Evolutionary conservation across 495 filamentous ascomycete genomes (phyloP).

Genomic region (Umbilicaria muhlenbergii): DNA sequence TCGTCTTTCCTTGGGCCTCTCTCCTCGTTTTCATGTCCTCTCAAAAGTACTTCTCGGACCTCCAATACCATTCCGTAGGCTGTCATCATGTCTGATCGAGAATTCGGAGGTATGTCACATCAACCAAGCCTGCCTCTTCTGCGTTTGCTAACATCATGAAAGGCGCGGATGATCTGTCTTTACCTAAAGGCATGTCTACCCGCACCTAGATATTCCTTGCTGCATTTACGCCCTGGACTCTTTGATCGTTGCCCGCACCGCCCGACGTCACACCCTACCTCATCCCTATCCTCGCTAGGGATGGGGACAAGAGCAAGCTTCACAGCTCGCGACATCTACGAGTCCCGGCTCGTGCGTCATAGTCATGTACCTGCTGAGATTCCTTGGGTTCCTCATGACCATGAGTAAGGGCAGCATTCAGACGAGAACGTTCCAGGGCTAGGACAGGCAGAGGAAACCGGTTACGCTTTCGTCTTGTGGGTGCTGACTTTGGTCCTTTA

Average conservation of each 20-base stretch:
- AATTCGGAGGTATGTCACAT: conserved; percentile 53
- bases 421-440: not conserved
- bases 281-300: conserved; percentile 2
- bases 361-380: no score
- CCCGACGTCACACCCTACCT: conserved; percentile 1
- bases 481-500: conserved; percentile 1
- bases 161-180: conserved; percentile 85
- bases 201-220: not conserved
- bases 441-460: not conserved
- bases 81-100: conserved; percentile 71
- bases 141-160: conserved; percentile 7
- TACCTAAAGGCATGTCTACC: conserved; percentile 64
- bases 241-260: not conserved
- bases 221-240: not conserved
- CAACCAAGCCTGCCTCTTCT: conserved; percentile 5
- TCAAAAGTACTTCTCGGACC: not conserved
- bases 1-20: no score
- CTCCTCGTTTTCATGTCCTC: no score
- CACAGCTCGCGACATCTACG: no score
- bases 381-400: no score
- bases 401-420: no score
- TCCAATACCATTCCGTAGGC: conserved; percentile 1
- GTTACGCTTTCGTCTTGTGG: not conserved
- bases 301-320: no score
- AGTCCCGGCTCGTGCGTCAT: no score